A percentile compares a stretch with the other conserved stretches of the same genome.
phyloP scores from a whole-genome alignment of 108 stramenopile genomes.

The Nannochloropsis gaditana region DNA sequence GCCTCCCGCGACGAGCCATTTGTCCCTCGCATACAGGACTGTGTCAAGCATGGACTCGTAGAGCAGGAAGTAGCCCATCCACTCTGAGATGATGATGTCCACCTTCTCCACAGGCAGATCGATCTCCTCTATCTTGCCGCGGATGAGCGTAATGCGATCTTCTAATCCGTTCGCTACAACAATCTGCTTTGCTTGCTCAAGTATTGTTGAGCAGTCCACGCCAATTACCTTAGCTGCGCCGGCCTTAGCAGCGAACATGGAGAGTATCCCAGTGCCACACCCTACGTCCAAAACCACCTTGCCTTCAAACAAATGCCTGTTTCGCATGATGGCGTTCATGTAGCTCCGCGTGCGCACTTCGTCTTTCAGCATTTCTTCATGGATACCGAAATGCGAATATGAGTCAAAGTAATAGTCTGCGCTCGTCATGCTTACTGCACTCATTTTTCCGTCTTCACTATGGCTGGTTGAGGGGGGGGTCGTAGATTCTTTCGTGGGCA shows the following conservation, averaged over 20 bases:
- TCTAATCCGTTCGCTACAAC: conserved; percentile 70
- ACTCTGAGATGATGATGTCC: conserved; percentile 94
- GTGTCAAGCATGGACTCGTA: conserved; percentile 61
- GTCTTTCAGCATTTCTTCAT: conserved; percentile 96
- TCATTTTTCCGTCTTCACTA: no score
- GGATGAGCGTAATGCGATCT: conserved; percentile 71
- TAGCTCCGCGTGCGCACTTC: conserved; percentile 66
- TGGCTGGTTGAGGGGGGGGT: no score
- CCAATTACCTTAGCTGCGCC: conserved; percentile 74
- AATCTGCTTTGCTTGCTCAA: conserved; percentile 70
- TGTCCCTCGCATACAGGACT: conserved; percentile 38
- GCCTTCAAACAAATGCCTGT: conserved; percentile 58
- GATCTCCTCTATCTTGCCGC: conserved; percentile 85
- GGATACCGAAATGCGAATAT: conserved; percentile 91
- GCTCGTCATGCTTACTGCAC: not conserved
- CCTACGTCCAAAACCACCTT: conserved; percentile 88
- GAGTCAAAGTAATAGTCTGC: conserved; percentile 78
- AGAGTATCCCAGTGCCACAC: conserved; percentile 94
- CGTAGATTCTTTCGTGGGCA: no score
- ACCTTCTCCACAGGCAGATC: conserved; percentile 60
- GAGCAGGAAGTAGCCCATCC: conserved; percentile 97
- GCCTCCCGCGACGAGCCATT: conserved; percentile 63
- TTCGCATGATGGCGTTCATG: conserved; percentile 57
- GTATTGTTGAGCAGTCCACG: conserved; percentile 82
- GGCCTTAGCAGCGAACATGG: conserved; percentile 64